A percentile compares a stretch with the other conserved stretches of the same genome.
phyloP scores from a whole-genome alignment of 2,329 filamentous ascomycete species.

The Xylaria sp. region DNA sequence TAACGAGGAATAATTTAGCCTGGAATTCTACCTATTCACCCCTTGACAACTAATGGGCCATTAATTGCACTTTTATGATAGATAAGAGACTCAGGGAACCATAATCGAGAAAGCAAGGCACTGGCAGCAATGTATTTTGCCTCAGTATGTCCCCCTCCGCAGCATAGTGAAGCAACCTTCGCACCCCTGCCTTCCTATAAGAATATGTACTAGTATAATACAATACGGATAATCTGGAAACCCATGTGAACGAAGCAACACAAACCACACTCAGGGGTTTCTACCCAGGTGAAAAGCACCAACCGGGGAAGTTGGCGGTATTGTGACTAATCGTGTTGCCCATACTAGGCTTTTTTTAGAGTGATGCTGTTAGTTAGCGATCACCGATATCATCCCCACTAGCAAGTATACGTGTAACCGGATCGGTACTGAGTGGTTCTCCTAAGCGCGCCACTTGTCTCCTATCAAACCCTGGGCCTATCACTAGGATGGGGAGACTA shows the following conservation, averaged over 20 bases:
- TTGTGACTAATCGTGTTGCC: constrained; percentile 1
- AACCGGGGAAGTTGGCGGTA: constrained; percentile 27
- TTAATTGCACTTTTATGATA: no score
- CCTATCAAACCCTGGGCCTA: constrained; percentile 43
- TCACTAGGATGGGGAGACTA: constrained; percentile 22
- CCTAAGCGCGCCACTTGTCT: constrained; percentile 48
- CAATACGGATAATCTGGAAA: constrained; percentile 12
- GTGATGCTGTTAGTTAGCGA: constrained; percentile 17
- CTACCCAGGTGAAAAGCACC: constrained; percentile 2
- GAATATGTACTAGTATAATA: background rate
- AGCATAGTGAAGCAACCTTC: background rate
- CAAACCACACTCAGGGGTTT: background rate
- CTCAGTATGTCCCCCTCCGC: background rate
- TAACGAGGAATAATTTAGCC: background rate
- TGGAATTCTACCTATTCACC: background rate
- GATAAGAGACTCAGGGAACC: background rate
- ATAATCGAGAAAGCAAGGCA: background rate
- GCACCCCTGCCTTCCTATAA: background rate
- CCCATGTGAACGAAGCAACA: constrained; percentile 4
- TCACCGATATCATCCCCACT: constrained; percentile 15
- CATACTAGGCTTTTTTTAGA: background rate
- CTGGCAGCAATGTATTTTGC: background rate
- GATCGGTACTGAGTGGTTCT: constrained; percentile 21
- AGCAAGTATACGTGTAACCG: constrained; percentile 24
- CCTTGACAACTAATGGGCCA: background rate